Conservation (phyloP, 2,329 filamentous ascomycete species). For the Fusarium sp. region DNA sequence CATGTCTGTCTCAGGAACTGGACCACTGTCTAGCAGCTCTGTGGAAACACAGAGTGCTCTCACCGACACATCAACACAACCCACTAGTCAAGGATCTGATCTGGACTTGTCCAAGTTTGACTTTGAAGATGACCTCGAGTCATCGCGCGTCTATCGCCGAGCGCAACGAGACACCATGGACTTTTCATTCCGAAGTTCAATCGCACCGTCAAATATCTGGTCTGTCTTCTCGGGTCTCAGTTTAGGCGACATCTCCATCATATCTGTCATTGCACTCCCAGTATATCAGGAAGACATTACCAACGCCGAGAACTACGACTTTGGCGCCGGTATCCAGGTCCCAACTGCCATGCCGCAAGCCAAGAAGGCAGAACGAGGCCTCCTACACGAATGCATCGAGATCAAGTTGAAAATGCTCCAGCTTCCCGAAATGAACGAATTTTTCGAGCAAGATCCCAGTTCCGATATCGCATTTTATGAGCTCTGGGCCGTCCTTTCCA, state of each 20-base stretch:
- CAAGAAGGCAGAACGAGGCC: background rate
- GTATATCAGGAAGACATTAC: conserved; percentile 13
- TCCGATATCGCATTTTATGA: background rate
- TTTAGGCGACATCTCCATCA: conserved; percentile 2
- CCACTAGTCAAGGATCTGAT: background rate
- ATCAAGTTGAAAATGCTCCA: conserved; percentile 4
- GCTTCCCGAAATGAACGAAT: background rate
- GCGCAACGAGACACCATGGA: conserved; percentile 13
- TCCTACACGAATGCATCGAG: background rate
- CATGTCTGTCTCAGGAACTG: background rate
- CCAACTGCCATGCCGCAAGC: background rate
- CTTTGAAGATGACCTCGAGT: conserved; percentile 11
- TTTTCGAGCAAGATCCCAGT: background rate
- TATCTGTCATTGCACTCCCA: conserved; percentile 14
- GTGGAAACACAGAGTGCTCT: background rate
- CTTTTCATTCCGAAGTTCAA: conserved; percentile 18
- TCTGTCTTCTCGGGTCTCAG: conserved; percentile 12
- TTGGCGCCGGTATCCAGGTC: background rate
- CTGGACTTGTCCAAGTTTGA: background rate
- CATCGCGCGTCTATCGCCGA: conserved; percentile 18
- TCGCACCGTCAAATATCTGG: conserved; percentile 1
- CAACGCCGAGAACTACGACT: conserved; percentile 16
- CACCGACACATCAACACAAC: background rate
- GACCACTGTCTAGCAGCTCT: background rate
- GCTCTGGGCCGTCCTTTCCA: background rate